phyloP scores from a whole-genome alignment of 495 filamentous ascomycete species.

The Astrothelium subdiscretum region DNA sequence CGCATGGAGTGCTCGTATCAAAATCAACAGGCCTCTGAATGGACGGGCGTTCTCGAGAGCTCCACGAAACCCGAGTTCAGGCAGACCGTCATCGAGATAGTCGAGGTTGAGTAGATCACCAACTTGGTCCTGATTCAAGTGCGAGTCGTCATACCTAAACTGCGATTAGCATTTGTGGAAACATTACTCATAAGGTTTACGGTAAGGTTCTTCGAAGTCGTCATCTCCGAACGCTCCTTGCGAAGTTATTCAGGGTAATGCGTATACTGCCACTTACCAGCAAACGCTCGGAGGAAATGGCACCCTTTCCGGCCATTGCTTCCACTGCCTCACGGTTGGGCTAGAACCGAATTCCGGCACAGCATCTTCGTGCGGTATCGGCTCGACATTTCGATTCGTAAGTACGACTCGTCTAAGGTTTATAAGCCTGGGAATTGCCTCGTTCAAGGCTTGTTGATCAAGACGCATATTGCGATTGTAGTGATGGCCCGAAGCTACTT shows the following conservation, averaged over 20 bases:
- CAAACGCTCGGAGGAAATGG: not conserved
- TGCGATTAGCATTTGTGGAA: not conserved
- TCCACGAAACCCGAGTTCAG: not conserved
- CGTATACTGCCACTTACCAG: not conserved
- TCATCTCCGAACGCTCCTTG: too few species aligned
- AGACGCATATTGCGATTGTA: not conserved
- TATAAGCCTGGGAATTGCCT: not conserved
- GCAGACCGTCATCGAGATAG: not conserved
- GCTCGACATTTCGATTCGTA: not conserved
- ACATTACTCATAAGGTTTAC: not conserved
- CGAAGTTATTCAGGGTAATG: too few species aligned
- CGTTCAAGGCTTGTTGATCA: not conserved
- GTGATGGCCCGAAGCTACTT: not conserved
- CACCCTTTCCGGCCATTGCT: not conserved
- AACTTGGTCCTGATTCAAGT: not conserved
- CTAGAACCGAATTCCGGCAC: not conserved
- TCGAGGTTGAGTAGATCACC: not conserved
- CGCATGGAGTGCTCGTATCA: not conserved
- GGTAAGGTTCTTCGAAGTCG: too few species aligned
- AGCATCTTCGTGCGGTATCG: not conserved
- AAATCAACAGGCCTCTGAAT: not conserved
- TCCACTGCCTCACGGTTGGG: not conserved
- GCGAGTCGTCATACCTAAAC: not conserved
- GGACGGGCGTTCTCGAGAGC: not conserved
- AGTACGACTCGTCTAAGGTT: not conserved